These are phyloP conservation scores for Phoma sp. DNA, from an alignment of 2,329 filamentous ascomycete species.

Conservation along the genomic window DNA sequence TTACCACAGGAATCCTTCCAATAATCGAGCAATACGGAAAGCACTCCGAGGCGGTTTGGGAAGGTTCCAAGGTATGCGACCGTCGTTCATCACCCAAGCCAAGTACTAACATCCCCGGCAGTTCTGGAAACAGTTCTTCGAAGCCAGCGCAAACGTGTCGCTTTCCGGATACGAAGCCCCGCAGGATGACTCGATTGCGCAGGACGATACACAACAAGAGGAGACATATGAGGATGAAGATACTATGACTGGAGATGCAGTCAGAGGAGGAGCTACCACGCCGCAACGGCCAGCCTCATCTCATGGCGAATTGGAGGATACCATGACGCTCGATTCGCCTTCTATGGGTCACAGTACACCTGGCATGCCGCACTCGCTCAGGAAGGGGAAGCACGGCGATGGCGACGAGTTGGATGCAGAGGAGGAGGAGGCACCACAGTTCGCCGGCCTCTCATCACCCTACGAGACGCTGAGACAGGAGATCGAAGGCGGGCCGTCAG, in stretches of 20 bases:
- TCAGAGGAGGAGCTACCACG: constrained; percentile 55
- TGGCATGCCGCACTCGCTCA: constrained; percentile 43
- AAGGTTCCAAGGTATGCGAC: constrained; percentile 80
- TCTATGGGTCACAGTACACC: constrained; percentile 69
- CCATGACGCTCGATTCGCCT: constrained; percentile 71
- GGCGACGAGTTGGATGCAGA: constrained; percentile 22
- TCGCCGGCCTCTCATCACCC: constrained; percentile 75
- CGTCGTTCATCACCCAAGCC: neutral
- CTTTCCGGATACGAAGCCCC: constrained; percentile 92
- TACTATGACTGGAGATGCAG: constrained; percentile 45
- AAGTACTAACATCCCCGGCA: constrained; percentile 49
- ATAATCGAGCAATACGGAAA: constrained; percentile 95
- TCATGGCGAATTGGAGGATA: constrained; percentile 57
- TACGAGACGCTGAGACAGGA: constrained; percentile 78
- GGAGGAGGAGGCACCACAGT: constrained; percentile 48
- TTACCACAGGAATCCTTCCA: constrained; percentile 90
- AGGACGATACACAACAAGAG: constrained; percentile 50
- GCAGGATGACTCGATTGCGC: constrained; percentile 61
- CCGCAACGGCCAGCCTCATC: constrained; percentile 45
- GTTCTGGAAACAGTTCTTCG: constrained; percentile 99
- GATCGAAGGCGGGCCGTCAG: constrained; percentile 70
- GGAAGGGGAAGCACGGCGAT: constrained; percentile 19
- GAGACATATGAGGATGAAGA: constrained; percentile 56
- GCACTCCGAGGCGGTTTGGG: constrained; percentile 93
- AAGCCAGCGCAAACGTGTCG: constrained; percentile 96